phyloP scores from a whole-genome alignment of 2,329 filamentous ascomycete species.

The Xylariaceae sp. region DNA sequence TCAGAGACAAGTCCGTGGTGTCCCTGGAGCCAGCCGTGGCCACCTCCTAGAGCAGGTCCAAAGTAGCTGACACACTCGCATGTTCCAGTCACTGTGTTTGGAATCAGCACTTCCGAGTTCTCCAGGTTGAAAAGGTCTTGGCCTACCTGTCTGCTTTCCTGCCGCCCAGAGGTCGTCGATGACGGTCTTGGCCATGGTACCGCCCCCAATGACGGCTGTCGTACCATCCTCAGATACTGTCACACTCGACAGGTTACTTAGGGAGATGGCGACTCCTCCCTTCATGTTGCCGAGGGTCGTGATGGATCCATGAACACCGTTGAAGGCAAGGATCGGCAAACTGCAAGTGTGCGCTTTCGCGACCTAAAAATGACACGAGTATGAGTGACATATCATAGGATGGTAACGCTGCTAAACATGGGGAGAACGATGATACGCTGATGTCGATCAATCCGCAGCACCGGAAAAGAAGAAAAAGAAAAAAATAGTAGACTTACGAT shows the following conservation, averaged over 20 bases:
- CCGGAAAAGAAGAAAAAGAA: too few relatives aligned
- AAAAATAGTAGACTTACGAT: constrained; percentile 1
- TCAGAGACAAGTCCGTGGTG: constrained; percentile 49
- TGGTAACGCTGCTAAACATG: too few relatives aligned
- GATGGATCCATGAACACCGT: constrained; percentile 10
- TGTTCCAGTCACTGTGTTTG: constrained; percentile 34
- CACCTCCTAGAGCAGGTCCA: constrained; percentile 51
- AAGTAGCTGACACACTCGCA: constrained; percentile 44
- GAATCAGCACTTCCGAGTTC: background rate
- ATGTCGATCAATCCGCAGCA: too few relatives aligned
- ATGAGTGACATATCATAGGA: background rate
- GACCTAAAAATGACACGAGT: constrained; percentile 1
- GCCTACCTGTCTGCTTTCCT: constrained; percentile 38
- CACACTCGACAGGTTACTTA: constrained; percentile 24
- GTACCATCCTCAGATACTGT: constrained; percentile 29
- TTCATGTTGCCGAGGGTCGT: constrained; percentile 5
- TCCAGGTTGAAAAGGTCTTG: background rate
- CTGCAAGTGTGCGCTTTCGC: constrained; percentile 1
- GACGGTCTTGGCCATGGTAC: constrained; percentile 35
- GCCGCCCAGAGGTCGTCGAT: constrained; percentile 35
- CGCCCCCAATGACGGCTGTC: constrained; percentile 38
- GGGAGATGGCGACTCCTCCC: constrained; percentile 19
- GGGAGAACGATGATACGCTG: too few relatives aligned
- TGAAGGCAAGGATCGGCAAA: constrained; percentile 3
- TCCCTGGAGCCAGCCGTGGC: constrained; percentile 51